Evolutionary conservation across 2,329 filamentous ascomycete genomes (phyloP).

Genomic region (Thelonectria blattea): DNA sequence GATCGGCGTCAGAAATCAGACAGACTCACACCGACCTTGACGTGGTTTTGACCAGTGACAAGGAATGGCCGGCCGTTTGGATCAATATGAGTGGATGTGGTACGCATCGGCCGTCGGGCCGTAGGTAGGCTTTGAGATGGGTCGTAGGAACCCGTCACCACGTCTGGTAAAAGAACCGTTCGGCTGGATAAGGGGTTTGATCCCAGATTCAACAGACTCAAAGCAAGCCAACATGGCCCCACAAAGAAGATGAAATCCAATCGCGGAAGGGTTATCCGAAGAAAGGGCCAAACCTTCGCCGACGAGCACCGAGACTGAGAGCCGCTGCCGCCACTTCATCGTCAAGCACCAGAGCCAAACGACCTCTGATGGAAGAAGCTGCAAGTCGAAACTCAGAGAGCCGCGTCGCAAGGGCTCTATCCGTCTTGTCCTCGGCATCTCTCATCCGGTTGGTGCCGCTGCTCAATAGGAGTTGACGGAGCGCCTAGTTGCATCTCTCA

Average conservation of each 20-base stretch:
- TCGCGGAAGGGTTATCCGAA: conserved; percentile 7
- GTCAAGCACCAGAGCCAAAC: too few relatives aligned
- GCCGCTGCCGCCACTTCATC: too few relatives aligned
- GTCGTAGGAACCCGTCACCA: conserved; percentile 11
- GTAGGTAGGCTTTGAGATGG: background rate
- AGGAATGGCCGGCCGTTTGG: conserved; percentile 10
- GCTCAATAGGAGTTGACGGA: background rate
- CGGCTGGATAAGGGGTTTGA: conserved; percentile 14
- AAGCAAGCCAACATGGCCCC: conserved; percentile 7
- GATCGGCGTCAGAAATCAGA: conserved; percentile 12
- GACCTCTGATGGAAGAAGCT: background rate
- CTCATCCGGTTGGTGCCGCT: conserved; percentile 10
- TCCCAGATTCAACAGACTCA: conserved; percentile 13
- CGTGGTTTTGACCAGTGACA: conserved; percentile 17
- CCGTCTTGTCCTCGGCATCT: background rate
- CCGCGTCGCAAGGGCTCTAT: background rate
- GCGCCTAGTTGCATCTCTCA: conserved; percentile 1
- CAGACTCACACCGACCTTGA: conserved; percentile 16
- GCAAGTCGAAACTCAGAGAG: background rate
- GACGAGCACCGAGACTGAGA: background rate
- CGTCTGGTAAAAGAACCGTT: conserved; percentile 19
- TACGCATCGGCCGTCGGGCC: conserved; percentile 13
- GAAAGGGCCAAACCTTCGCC: conserved; percentile 4
- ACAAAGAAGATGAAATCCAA: conserved; percentile 9
- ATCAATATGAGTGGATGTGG: conserved; percentile 6